These are phyloP conservation scores for Eucalyptus grandis DNA, from an alignment of 345 rosid genomes.

Conservation along the genomic window DNA sequence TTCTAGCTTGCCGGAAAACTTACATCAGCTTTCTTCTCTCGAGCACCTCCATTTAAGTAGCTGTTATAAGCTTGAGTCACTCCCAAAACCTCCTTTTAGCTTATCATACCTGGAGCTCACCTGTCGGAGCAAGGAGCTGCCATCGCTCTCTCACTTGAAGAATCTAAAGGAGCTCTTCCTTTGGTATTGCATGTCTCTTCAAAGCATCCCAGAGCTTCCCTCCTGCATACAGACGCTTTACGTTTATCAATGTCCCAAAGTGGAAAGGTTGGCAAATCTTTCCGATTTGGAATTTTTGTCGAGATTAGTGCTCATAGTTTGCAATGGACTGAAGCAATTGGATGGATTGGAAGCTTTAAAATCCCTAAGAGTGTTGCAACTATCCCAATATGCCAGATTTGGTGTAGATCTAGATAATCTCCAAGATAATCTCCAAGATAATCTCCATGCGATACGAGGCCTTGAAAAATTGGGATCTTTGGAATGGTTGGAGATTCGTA, in stretches of 20 bases:
- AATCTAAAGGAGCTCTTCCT: accelerated
- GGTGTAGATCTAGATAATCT: accelerated
- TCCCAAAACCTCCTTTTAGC: too few species aligned
- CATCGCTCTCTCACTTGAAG: too few species aligned
- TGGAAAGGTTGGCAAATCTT: too few species aligned
- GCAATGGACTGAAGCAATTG: too few species aligned
- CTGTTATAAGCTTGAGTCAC: accelerated
- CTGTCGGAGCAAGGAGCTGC: too few species aligned
- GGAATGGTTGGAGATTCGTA: accelerated
- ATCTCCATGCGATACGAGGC: too few species aligned
- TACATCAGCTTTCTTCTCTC: too few species aligned
- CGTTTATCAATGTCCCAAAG: accelerated
- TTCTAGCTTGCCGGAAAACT: accelerated
- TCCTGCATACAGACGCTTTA: accelerated
- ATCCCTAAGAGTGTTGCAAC: accelerated
- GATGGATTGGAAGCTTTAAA: too few species aligned
- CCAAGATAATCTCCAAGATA: too few species aligned
- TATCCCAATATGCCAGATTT: accelerated
- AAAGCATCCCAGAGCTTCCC: too few species aligned
- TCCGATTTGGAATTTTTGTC: too few species aligned
- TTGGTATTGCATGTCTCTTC: accelerated
- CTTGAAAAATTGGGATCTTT: too few species aligned
- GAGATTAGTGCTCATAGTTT: accelerated
- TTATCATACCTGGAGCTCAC: accelerated
- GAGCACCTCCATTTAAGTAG: accelerated